These are phyloP conservation scores for Microsporum ferrugineum DNA, from an alignment of 2,329 filamentous ascomycete genomes.

Conservation along the genomic window DNA sequence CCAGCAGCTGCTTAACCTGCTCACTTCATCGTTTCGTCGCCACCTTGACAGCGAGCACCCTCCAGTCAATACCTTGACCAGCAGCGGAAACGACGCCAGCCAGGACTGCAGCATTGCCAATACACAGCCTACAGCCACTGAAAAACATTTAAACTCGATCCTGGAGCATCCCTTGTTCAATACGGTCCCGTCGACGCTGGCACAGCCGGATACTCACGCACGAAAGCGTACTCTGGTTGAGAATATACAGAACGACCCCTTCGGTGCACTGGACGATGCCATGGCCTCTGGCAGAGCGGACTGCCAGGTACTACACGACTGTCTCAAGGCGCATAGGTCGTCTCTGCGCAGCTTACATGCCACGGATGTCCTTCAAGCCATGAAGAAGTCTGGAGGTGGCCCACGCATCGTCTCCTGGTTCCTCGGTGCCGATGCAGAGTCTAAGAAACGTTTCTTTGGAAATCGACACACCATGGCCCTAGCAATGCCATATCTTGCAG, in stretches of 20 bases:
- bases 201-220: not conserved
- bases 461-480: conserved; percentile 17
- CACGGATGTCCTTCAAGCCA: conserved; percentile 16
- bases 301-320: conserved; percentile 17
- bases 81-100: conserved; percentile 12
- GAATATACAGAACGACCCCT: conserved; percentile 21
- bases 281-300: conserved; percentile 29
- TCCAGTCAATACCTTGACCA: conserved; percentile 12
- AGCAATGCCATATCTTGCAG: conserved; percentile 31
- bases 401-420: conserved; percentile 31
- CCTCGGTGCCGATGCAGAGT: conserved; percentile 26
- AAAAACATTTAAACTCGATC: conserved; percentile 29
- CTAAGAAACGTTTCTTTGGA: conserved; percentile 24
- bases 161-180: conserved; percentile 34
- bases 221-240: not conserved
- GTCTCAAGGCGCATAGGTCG: conserved; percentile 26
- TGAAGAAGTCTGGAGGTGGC: conserved; percentile 27
- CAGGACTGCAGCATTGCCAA: conserved; percentile 14
- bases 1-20: conserved; percentile 46
- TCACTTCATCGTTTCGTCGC: conserved; percentile 52
- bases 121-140: conserved; percentile 17
- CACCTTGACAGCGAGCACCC: conserved; percentile 52
- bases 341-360: conserved; percentile 14
- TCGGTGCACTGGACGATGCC: conserved; percentile 28
- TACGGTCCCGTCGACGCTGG: conserved; percentile 23